Evolutionary conservation across 495 filamentous ascomycete genomes (phyloP), one percentile per base, ranked within the genome.

Genomic region (Penicillium lividum): DNA sequence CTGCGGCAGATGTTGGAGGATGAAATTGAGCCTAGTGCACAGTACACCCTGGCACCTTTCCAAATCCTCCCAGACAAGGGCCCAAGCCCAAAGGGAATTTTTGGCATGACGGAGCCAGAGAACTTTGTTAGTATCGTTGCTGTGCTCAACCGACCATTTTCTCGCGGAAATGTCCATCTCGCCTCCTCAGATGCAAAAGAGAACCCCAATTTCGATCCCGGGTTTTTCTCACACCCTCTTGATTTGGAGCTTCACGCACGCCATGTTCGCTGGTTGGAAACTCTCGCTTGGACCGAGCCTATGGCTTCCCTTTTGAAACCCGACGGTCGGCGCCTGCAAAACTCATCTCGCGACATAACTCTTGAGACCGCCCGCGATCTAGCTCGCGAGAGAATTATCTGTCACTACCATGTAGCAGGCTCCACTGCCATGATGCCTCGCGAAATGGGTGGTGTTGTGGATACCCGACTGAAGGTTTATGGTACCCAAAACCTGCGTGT

Each of bases 381-480:
- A 16, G 4, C 27, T 6, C 27, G 47, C 9, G 51, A 55, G 36
- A 49, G 60, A 6, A 59, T 58, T 6, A 30, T 51, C 13, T 60
- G 61, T n/a, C 56, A 68, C 33, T 64, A 68, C 36, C 67, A 71
- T 33, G 45, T 67, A 16, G 56, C 78, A 10, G 83, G 84, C 1
- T 84, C 83, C 0, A 83, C 80, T 58, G 78, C 81, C 1, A 50
- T 50, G 47, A 30, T 50, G 27, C 47, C 47, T 30, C 27, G 30
- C 15, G 47, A 50, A 33, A 80, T 86, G 78, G 80, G 82, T 4
- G 76, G 75, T 5, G 83, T 84, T 7, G 75, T 86, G 0, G 80
- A 85, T 46, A 68, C 68, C 9, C 60, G 68, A 5, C 62, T 84
- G 51, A 64, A 64, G 40, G 79, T 84, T 13, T 74, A 81, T 53